A percentile compares a stretch with the other conserved stretches of the same genome.
phyloP scores from a whole-genome alignment of 1,284 basidiomycete species.

The Laetiporus sulphureus region DNA sequence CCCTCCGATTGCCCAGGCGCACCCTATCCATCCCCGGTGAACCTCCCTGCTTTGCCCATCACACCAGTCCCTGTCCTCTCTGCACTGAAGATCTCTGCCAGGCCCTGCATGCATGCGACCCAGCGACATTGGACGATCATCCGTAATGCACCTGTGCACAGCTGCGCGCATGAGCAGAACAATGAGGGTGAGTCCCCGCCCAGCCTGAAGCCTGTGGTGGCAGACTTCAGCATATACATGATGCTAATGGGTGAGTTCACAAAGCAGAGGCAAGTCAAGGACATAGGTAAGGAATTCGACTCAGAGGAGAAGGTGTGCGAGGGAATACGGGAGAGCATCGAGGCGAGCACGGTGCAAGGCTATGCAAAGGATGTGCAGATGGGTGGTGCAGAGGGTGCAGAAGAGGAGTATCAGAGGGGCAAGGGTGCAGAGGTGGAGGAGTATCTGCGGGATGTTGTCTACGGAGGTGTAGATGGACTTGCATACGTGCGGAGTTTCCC shows the following conservation, averaged over 20 bases:
- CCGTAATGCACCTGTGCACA: constrained; percentile 33
- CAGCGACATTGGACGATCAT: constrained; percentile 36
- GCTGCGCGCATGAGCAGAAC: constrained; percentile 34
- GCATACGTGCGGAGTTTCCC: constrained; percentile 71
- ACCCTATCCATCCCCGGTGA: constrained; percentile 26
- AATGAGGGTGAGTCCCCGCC: constrained; percentile 39
- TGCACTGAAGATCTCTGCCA: background rate
- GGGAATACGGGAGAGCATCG: constrained; percentile 20
- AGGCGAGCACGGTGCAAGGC: constrained; percentile 6
- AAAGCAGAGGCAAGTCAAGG: constrained; percentile 36
- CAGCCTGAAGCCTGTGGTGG: constrained; percentile 34
- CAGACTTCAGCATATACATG: constrained; percentile 59
- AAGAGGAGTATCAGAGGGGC: constrained; percentile 40
- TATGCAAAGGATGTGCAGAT: background rate
- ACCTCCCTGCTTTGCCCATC: constrained; percentile 19
- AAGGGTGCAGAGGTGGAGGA: constrained; percentile 48
- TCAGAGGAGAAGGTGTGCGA: constrained; percentile 32
- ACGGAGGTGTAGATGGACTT: constrained; percentile 65
- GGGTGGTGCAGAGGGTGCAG: constrained; percentile 8
- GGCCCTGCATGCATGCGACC: constrained; percentile 10
- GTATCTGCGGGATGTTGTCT: constrained; percentile 63
- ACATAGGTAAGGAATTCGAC: constrained; percentile 24
- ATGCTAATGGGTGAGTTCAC: constrained; percentile 42
- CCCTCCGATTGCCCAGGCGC: constrained; percentile 16
- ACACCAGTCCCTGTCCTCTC: background rate